Evolutionary conservation across 768 basidiomycete species (phyloP), one percentile per base, ranked within the genome.

Genomic region (Butyriboletus loyo): DNA sequence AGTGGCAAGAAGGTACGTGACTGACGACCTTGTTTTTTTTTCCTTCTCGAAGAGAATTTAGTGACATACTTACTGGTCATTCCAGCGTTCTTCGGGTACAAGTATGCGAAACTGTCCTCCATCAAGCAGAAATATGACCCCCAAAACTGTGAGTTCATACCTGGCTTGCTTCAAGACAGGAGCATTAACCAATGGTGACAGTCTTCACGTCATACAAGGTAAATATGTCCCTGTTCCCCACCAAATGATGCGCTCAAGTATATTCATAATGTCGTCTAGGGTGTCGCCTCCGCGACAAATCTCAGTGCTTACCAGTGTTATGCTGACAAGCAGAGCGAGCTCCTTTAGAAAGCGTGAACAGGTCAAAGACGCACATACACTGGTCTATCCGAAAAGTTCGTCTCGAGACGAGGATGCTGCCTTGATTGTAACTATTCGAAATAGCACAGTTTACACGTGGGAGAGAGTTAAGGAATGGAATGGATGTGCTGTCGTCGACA

Each of bases 101-200:
- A 64, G 37, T 62, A 62, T 28, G 34, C 50, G 3, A 22, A 31
- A 5, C 32, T 65, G 21, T 55, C 47, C 17, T 41, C 48, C 2
- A 63, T 65, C 46, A 65, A 63, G 21, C 59, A 53, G 53, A 62
- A 54, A 36, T 64, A 63, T 11, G 59, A 65, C 37, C 63, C 59
- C 7, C 0, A 34, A 1, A 64, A 65, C 21, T 58, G 63, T 61
- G 40, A 46, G 59, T 49, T 2, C 10, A 21, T n/a, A 9, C 27
- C 22, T n/a, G n/a, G 0, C n/a, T 21, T 34, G 27, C 19, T 50
- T 17, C 0, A 0, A 39, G 15, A 27, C 4, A 8, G 9, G 19
- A 25, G 7, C 13, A 15, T 42, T 48, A 14, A 59, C 24, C 15
- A 8, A 27, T 22, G n/a, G 24, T 21, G n/a, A 34, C 11, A 49